A percentile compares a stretch with the other conserved stretches of the same genome.
Conservation (phyloP, 805 yeast genomes). For the Wickerhamiella australiensis region DNA sequence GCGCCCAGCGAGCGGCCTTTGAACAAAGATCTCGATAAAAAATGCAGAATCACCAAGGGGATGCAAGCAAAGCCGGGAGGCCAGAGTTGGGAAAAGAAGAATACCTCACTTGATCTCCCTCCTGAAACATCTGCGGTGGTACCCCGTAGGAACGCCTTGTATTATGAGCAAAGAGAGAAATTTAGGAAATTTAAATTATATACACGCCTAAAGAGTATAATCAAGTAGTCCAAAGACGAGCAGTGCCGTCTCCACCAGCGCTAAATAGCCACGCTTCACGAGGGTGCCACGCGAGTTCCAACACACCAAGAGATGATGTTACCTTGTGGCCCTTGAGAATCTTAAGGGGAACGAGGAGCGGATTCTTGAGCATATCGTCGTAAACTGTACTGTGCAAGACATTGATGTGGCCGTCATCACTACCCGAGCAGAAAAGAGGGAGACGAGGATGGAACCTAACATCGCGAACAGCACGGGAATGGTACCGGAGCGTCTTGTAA, state of each 20-base stretch:
- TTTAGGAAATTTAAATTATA: neutral
- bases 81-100: too few relatives aligned
- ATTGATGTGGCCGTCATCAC: conserved; percentile 88
- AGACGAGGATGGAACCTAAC: conserved; percentile 76
- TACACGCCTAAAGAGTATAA: neutral
- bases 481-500: conserved; percentile 89
- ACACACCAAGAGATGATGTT: conserved; percentile 68
- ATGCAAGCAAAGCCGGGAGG: too few relatives aligned
- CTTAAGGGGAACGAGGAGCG: conserved; percentile 89
- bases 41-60: too few relatives aligned
- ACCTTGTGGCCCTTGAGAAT: conserved; percentile 84
- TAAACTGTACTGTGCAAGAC: conserved; percentile 95
- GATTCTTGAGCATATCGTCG: conserved; percentile 90
- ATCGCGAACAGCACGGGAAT: conserved; percentile 83
- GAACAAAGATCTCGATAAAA: too few relatives aligned
- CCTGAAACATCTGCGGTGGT: too few relatives aligned
- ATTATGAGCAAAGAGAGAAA: neutral
- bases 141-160: too few relatives aligned
- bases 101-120: too few relatives aligned
- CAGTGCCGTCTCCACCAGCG: conserved; percentile 94
- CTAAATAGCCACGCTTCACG: conserved; percentile 95
- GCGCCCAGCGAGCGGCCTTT: too few relatives aligned
- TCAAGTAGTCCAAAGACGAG: conserved; percentile 89
- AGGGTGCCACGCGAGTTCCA: conserved; percentile 90
- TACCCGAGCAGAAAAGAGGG: conserved; percentile 87